Evolutionary conservation across 441 rosid species (phyloP), one percentile per base, ranked within the genome.

Genomic region (Kokia cookei): DNA sequence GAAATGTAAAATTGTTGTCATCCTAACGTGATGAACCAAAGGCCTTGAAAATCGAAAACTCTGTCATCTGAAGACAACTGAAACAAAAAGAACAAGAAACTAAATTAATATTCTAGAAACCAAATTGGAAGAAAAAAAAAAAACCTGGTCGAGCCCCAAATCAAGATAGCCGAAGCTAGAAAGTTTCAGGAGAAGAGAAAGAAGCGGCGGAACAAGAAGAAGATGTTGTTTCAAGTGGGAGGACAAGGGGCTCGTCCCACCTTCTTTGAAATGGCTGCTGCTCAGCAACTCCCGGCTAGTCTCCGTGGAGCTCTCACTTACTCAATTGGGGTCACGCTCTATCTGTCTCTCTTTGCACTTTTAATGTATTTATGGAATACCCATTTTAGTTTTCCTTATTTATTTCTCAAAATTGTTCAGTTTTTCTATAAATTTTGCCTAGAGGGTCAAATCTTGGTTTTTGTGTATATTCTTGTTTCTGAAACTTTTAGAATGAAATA

Each of bases 191-290:
- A 43, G 57, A 47, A 68, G 71, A 47, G 14, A 26, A 24, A 14
- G 72, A 19, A 26, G 40, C 58, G 22, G 70, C 54, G 19, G 73
- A 48, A 51, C 61, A 55, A 32, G 82, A 80, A 69, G 80, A 86
- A 75, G 84, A 93, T 95, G 99, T 75, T 96, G 90, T 96, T 96
- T 80, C 98, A 93, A 87, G 99, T 93, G 71, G 99, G 94, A 82
- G 99, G 99, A 67, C 98, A 93, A 75, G 99, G 98, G 81, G 85
- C 93, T 50, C 94, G 99, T 57, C 99, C 99, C 73, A 93, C 99
- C 76, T 93, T 93, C 94, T 96, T 95, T 78, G 98, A 89, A 91
- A 90, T 95, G 98, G 94, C 98, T 71, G 99, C 99, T 2, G 99
- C 99, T 63, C 99, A 96, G 70, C 99, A 96, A 77, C 98, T 96